Evolutionary conservation across 106 monocot species (phyloP).

Genomic region (Allium fistulosum): DNA sequence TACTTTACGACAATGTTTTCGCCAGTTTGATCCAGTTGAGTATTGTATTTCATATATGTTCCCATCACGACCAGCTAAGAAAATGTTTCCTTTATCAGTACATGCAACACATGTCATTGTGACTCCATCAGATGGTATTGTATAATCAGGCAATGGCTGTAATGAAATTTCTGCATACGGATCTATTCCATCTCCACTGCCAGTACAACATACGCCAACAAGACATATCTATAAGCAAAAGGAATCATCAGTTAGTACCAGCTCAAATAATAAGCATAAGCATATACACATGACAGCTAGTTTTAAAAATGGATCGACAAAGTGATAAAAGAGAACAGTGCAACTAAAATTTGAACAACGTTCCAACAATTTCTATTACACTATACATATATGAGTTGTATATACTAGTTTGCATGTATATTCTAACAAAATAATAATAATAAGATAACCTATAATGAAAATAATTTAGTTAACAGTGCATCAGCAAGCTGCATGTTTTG

Average conservation of each 20-base stretch:
- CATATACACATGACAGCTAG: no score
- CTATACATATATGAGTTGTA: no score
- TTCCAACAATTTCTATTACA: no score
- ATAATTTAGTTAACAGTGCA: no score
- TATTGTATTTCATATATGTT: constrained; percentile 91
- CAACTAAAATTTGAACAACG: no score
- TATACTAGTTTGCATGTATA: no score
- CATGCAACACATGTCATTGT: constrained; percentile 86
- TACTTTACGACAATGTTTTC: constrained; percentile 73
- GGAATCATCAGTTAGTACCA: neutral
- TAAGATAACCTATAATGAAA: no score
- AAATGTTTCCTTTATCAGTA: constrained; percentile 75
- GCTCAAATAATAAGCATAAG: no score
- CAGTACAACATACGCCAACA: constrained; percentile 76
- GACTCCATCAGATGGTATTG: constrained; percentile 76
- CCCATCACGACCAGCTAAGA: constrained; percentile 86
- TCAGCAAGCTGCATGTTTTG: no score
- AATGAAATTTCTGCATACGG: constrained; percentile 80
- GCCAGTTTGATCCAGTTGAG: constrained; percentile 79
- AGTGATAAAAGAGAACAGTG: no score
- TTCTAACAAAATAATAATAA: no score
- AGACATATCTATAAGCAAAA: constrained; percentile 51
- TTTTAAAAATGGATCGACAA: no score
- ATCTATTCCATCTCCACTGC: constrained; percentile 67
- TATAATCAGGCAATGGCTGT: constrained; percentile 88